These are phyloP conservation scores for Coemansia sp. DNA, from an alignment of 192 early-diverging fungal genomes.

Conservation along the genomic window DNA sequence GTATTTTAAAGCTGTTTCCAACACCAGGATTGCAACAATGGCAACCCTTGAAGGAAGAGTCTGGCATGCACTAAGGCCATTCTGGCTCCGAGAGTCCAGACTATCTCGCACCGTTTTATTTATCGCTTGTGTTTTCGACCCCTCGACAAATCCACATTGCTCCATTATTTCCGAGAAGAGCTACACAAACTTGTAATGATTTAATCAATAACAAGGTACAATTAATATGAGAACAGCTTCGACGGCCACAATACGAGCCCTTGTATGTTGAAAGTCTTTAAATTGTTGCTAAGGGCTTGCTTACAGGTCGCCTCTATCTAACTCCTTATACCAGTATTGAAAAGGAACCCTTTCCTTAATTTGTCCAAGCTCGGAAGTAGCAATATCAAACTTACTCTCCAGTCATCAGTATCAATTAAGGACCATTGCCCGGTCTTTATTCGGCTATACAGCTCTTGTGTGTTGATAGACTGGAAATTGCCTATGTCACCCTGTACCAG, in stretches of 20 bases:
- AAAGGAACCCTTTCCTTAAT: background rate
- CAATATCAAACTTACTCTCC: slow-evolving; percentile 25
- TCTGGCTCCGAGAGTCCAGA: background rate
- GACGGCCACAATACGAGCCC: no score
- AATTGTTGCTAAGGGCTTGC: no score
- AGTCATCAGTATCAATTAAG: slow-evolving; percentile 22
- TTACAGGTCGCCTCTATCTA: no score
- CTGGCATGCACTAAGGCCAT: background rate
- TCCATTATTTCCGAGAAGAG: slow-evolving; percentile 2
- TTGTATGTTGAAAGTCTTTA: background rate
- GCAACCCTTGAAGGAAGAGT: slow-evolving; percentile 16
- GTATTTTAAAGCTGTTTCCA: background rate
- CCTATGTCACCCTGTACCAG: slow-evolving; percentile 7
- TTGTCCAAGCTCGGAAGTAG: background rate
- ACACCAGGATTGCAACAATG: slow-evolving; percentile 6
- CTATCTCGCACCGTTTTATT: background rate
- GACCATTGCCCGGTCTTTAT: slow-evolving; percentile 18
- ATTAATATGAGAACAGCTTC: background rate
- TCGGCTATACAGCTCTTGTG: slow-evolving; percentile 13
- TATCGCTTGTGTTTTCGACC: background rate
- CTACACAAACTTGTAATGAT: background rate
- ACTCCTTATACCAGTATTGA: no score
- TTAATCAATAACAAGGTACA: background rate
- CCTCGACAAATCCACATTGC: background rate
- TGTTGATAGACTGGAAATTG: slow-evolving; percentile 12